Percentiles rank a stretch among this genome's conserved stretches.
Conservation (phyloP, 148 eudicot species). For the Rhododendron mucronatum region DNA sequence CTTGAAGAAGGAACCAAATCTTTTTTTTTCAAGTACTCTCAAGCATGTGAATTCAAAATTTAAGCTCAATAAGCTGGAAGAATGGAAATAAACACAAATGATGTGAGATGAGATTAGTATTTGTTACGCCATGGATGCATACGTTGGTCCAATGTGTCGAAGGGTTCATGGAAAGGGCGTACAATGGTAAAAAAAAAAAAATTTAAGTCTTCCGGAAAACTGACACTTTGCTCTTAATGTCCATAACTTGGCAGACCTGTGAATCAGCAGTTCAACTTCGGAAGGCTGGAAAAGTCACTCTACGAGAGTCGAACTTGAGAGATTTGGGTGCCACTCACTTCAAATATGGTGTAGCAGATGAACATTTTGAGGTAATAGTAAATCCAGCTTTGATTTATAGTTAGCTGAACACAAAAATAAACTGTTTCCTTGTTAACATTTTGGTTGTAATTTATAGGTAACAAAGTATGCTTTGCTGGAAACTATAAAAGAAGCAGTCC, state of each 20-base stretch:
- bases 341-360: conserved; percentile 75
- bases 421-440: neutral
- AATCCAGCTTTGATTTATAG: neutral
- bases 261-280: conserved; percentile 81
- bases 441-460: conserved; percentile 35
- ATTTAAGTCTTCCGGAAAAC: neutral
- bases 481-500: conserved; percentile 75
- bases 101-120: neutral
- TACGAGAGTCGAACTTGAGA: conserved; percentile 60
- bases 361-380: conserved; percentile 75
- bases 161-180: neutral
- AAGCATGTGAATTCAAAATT: neutral
- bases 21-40: neutral
- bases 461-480: conserved; percentile 77
- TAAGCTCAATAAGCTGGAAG: neutral
- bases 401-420: neutral
- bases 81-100: neutral
- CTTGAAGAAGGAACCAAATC: neutral
- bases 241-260: conserved; percentile 50
- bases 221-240: neutral
- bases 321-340: conserved; percentile 58
- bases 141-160: neutral
- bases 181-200: neutral
- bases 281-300: conserved; percentile 64
- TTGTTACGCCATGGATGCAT: neutral